Evolutionary conservation across 306 rosid genomes (phyloP), one percentile per base, ranked within the genome.

Genomic region (Trichosanthes truncata): DNA sequence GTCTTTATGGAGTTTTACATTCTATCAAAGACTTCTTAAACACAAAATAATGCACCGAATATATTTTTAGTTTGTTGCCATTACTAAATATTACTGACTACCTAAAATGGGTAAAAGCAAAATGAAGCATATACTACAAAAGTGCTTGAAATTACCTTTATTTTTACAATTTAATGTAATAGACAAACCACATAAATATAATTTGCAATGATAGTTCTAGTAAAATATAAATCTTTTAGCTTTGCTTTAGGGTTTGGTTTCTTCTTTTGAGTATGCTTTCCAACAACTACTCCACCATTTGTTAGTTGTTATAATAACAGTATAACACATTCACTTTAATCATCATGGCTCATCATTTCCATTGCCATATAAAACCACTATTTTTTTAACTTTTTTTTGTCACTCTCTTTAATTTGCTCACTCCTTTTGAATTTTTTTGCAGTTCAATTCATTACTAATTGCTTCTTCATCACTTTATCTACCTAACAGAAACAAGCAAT

Each of bases 171-270:
- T 7, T 7, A 9, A 7, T 41, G 46, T 41, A 41, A 7, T 41
- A 41, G 1, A 41, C 0, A 41, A n/a, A 8, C 14, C 36, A 61
- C n/a, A 13, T 29, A 10, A 61, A 31, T 20, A 65, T 31, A 35
- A 35, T 63, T 15, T 63, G 46, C 46, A 33, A 33, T 65, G 46
- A 35, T 35, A 7, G 23, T 17, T 17, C 4, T 14, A 35, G 25
- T 15, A 65, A 18, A 38, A 65, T 6, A 65, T 17, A 33, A 35
- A 17, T 0, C 0, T 35, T 15, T 0, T 63, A 65, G 49, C 76
- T 71, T 71, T 71, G 76, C 77, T 72, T 72, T 46, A 9, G 21
- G 77, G 57, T 46, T 72, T 45, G 21, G 40, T 72, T 72, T 46
- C 23, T 15, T 46, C 40, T 21, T 72, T 72, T 43, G 59, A 14